phyloP scores from a whole-genome alignment of 73 alveolate species.

The Uronychia setigera region DNA sequence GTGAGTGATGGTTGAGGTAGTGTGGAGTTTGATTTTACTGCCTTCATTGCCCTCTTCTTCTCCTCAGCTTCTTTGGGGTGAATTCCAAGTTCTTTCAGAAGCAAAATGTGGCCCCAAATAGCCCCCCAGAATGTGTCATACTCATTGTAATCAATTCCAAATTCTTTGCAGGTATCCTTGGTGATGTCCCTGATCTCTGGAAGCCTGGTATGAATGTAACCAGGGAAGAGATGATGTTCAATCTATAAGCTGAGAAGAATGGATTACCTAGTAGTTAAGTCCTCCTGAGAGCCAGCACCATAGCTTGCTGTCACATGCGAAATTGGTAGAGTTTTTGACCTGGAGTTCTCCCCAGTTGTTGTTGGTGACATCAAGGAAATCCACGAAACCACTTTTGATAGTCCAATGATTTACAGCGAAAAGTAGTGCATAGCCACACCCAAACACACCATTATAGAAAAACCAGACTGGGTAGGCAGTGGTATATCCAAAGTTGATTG shows the following conservation, averaged over 20 bases:
- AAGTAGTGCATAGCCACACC: conserved; percentile 70
- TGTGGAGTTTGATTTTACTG: no score
- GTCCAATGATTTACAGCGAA: conserved; percentile 88
- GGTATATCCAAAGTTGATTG: conserved; percentile 46
- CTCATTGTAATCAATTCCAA: conserved; percentile 28
- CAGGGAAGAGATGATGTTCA: conserved; percentile 83
- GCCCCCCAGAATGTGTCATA: conserved; percentile 20
- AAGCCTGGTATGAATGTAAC: conserved; percentile 68
- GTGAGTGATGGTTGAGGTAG: no score
- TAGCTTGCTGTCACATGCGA: conserved; percentile 60
- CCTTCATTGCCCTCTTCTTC: no score
- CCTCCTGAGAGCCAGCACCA: conserved; percentile 81
- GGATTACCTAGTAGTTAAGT: conserved; percentile 54
- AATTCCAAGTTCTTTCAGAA: no score
- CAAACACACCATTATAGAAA: conserved; percentile 44
- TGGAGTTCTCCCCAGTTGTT: conserved; percentile 82
- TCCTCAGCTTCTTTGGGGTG: no score
- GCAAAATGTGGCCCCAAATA: no score
- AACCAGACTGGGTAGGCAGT: conserved; percentile 66
- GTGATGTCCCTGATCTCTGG: conserved; percentile 64
- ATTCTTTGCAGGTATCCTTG: conserved; percentile 57
- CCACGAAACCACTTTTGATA: conserved; percentile 73
- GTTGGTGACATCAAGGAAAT: conserved; percentile 51
- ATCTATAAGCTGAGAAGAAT: no score
- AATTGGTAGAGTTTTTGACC: conserved; percentile 72